Evolutionary conservation across 331 rosid species (phyloP).

Genomic region (Dryas integrifolia): DNA sequence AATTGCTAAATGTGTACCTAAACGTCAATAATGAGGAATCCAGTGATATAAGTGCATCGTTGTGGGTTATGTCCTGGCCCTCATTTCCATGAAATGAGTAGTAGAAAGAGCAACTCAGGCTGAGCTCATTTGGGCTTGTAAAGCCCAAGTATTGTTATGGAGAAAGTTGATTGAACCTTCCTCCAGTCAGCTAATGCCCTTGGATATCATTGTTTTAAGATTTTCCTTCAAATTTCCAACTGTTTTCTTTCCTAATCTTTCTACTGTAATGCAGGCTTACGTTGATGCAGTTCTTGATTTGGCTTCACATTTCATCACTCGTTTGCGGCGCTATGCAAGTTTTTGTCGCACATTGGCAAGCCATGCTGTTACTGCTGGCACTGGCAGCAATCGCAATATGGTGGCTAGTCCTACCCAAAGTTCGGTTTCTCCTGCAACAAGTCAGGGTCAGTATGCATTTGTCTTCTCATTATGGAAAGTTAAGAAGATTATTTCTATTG

Average conservation of each 20-base stretch:
- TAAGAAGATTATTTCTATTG: neutral
- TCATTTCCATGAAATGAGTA: neutral
- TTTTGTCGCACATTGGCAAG: slow-evolving; percentile 92
- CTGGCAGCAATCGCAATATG: slow-evolving; percentile 78
- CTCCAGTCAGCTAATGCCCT: neutral
- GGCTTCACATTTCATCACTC: slow-evolving; percentile 93
- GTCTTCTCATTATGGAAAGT: neutral
- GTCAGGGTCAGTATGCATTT: slow-evolving; percentile 57
- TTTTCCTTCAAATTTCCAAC: neutral
- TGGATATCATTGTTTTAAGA: neutral
- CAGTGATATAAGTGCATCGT: neutral
- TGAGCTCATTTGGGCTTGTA: slow-evolving; percentile 8
- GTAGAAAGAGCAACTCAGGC: neutral
- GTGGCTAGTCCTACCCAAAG: slow-evolving; percentile 81
- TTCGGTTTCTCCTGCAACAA: slow-evolving; percentile 68
- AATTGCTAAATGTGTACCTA: neutral
- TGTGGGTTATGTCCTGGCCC: neutral
- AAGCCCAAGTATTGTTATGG: neutral
- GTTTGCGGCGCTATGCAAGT: slow-evolving; percentile 87
- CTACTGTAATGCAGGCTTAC: slow-evolving; percentile 66
- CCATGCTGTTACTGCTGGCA: slow-evolving; percentile 83
- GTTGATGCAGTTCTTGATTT: slow-evolving; percentile 97
- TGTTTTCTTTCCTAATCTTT: slow-evolving; percentile 4
- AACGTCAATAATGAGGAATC: neutral
- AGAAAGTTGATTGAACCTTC: neutral